Evolutionary conservation across 1,139 yeast genomes (phyloP).

Genomic region (Hyphopichia pseudoburtonii): DNA sequence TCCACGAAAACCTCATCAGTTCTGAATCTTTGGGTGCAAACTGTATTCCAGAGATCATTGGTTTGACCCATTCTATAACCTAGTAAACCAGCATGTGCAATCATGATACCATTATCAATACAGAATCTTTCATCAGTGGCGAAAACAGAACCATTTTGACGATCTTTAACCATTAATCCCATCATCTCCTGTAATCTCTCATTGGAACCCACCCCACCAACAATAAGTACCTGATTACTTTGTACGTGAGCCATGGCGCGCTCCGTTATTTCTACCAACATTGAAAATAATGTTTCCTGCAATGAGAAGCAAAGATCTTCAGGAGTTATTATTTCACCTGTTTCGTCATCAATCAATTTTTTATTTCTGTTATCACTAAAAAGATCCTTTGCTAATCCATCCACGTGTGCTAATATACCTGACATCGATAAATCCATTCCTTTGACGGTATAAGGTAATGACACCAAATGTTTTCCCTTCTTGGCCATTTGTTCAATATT

Average conservation of each 20-base stretch:
- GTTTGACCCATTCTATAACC: conserved; percentile 83
- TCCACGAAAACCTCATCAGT: conserved; percentile 91
- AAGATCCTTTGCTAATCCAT: conserved; percentile 71
- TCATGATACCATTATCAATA: conserved; percentile 97
- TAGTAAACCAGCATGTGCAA: conserved; percentile 94
- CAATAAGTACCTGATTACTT: conserved; percentile 84
- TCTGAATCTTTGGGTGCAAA: conserved; percentile 89
- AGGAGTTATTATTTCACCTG: conserved; percentile 61
- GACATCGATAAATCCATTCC: conserved; percentile 99
- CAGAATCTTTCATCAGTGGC: conserved; percentile 98
- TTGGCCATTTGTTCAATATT: conserved; percentile 94
- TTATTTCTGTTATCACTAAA: conserved; percentile 54
- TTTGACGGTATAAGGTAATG: conserved; percentile 90
- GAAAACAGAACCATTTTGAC: conserved; percentile 75
- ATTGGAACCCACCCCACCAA: conserved; percentile 98
- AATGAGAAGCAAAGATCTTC: conserved; percentile 91
- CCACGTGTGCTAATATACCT: conserved; percentile 86
- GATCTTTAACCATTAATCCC: conserved; percentile 86
- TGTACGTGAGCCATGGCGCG: conserved; percentile 98
- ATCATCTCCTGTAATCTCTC: conserved; percentile 92
- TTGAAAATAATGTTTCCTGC: conserved; percentile 89
- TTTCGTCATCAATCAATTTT: conserved; percentile 46
- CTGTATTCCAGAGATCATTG: conserved; percentile 62
- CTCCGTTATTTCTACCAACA: conserved; percentile 97
- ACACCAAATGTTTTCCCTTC: conserved; percentile 65